Conservation (phyloP, 139 green algal species). For the Trebouxia sp. region DNA sequence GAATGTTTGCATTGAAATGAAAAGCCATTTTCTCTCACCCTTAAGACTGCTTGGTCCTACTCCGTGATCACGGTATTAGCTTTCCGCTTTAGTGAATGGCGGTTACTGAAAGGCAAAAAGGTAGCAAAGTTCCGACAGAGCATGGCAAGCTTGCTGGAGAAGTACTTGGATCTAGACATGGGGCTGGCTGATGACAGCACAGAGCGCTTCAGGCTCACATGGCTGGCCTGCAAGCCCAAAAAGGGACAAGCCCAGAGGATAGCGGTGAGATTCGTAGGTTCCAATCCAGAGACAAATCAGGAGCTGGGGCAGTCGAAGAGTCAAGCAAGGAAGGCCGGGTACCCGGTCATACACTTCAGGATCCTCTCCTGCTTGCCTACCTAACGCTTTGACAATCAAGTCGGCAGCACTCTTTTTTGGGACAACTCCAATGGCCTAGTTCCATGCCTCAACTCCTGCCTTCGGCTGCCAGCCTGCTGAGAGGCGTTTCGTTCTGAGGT, state of each 20-base stretch:
- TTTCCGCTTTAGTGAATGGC: slow-evolving; percentile 25
- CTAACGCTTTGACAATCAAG: no score
- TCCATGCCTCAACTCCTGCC: slow-evolving; percentile 23
- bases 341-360: no score
- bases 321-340: no score
- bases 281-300: slow-evolving; percentile 10
- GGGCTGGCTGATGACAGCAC: background rate
- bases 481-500: background rate
- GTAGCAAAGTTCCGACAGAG: slow-evolving; percentile 16
- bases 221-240: background rate
- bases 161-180: slow-evolving; percentile 18
- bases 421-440: slow-evolving; percentile 23
- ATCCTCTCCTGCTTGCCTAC: no score
- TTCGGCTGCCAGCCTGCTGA: slow-evolving; percentile 22
- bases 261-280: slow-evolving; percentile 9
- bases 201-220: slow-evolving; percentile 15
- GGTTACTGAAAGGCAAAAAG: slow-evolving; percentile 14
- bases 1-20: slow-evolving; percentile 20
- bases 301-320: background rate
- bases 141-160: background rate
- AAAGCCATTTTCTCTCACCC: slow-evolving; percentile 18
- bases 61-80: slow-evolving; percentile 18
- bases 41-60: slow-evolving; percentile 22
- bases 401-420: slow-evolving; percentile 26
- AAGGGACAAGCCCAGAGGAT: background rate